Base-by-base conservation (phyloP, 192 early-diverging fungal species). In the Coemansia sp. region DNA sequence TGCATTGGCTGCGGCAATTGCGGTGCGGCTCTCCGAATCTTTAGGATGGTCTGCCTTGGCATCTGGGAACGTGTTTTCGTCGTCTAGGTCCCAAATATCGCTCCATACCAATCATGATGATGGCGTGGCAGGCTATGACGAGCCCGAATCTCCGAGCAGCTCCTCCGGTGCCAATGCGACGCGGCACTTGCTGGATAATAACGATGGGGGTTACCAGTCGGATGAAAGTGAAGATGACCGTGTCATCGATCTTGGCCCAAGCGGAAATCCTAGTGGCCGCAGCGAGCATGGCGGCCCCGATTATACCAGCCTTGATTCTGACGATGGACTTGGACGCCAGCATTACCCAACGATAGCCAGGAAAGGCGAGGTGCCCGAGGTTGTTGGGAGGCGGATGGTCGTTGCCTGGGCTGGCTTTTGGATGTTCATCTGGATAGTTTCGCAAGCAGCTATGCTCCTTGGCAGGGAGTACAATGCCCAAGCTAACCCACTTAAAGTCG, bases 71-170 rank as follows among this genome's bases (percentile, higher is more conserved):
- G 56, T 18, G 4, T 49, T 37, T 3, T 26, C 40, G 4, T 59
- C 58, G 0, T 61, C 63, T n/a, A 58, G 78, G 4, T 81, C 78
- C 23, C 78, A 81, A 40, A 81, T 81, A 20, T 81, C 78, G 3
- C 78, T 81, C 12, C 78, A 72, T 29, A 81, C 72, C 2, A 74
- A 72, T 56, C 48, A 69, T 23, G 60, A 39, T 18, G 8, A 18
- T 7, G 59, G 62, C 5, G 39, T n/a, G n/a, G n/a, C 39, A 1
- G 52, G 12, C 8, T 63, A 65, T 33, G 39, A 40, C 33, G 20
- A 23, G 13, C n/a, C 33, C 35, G 57, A 34, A 29, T 29, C 37
- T 33, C 53, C 31, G 15, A 53, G 7, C 51, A 53, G 51, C 28
- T 29, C 25, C 28, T 30, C 51, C 18, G 30, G 15, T 31, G 53